phyloP scores from a whole-genome alignment of 305 asterid species.

The Fraxinus velutina region DNA sequence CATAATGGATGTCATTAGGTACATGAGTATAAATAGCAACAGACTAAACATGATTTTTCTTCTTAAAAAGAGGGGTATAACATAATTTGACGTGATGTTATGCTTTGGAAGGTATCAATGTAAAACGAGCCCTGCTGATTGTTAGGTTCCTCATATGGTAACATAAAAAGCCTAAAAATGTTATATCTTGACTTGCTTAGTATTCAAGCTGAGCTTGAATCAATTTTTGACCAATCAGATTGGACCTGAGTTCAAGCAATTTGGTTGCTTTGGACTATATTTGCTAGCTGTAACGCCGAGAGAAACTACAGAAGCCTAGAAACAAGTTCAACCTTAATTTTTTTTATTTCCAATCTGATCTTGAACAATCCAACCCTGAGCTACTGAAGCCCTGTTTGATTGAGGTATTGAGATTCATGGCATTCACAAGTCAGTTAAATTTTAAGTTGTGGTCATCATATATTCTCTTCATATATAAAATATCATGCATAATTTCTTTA shows the following conservation, averaged over 20 bases:
- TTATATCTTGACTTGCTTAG: background rate
- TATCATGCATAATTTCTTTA: slow-evolving; percentile 8
- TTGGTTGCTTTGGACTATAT: background rate
- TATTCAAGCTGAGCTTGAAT: background rate
- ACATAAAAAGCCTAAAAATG: background rate
- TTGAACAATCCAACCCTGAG: background rate
- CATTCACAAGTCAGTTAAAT: slow-evolving; percentile 10
- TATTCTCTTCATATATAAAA: background rate
- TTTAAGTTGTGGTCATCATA: background rate
- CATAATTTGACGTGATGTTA: background rate
- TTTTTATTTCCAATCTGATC: background rate
- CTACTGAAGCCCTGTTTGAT: background rate
- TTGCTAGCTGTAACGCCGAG: background rate
- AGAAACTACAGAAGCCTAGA: background rate
- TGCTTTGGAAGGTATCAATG: background rate
- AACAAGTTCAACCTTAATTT: background rate
- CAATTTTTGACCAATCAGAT: background rate
- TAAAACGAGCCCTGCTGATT: background rate
- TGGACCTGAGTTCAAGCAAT: background rate
- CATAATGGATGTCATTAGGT: background rate
- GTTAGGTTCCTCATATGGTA: background rate
- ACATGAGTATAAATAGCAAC: background rate
- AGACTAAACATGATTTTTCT: background rate
- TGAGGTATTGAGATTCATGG: slow-evolving; percentile 1
- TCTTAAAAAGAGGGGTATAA: background rate